Evolutionary conservation across 805 yeast genomes (phyloP), one percentile per base, ranked within the genome.

Genomic region (Kuraishia ogatae): DNA sequence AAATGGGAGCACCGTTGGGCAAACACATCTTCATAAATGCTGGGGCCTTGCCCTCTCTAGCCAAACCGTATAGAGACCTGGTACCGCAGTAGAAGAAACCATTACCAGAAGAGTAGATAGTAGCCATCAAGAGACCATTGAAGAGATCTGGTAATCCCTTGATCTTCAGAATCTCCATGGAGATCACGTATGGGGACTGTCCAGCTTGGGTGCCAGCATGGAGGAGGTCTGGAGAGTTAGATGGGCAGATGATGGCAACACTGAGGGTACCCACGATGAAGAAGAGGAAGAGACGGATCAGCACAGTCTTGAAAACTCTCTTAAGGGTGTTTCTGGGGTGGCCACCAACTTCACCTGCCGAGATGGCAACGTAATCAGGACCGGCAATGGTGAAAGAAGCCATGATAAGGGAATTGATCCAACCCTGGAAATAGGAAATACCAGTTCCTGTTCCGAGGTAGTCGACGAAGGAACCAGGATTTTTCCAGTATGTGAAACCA

Each of bases 101-200:
- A 62, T 79, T 79, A 58, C 82, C 80, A 29, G 82, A 54, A 6
- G 57, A 54, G 35, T 26, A 83, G 1, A 90, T 88, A 2, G 90
- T 78, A 8, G 87, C 74, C 54, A 89, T 74, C 52, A 89, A 74
- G 35, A 85, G 80, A 1, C 83, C 91, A 66, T 89, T 89, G 57
- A 89, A 86, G 54, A 88, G 73, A 62, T 84, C 80, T 39, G 91
- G 90, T 50, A 87, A 73, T 0, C 77, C 81, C 48, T 72, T 78
- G 55, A 88, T 85, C 1, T 81, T 78, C 59, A 86, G 69, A 54
- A 76, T 78, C 51, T 68, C 67, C 87, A 88, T 87, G 5, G 89
- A 92, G 61, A 88, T 80, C 51, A 86, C 92, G 62, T 82, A 87
- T 1, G 96, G 91, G 35, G 86, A 82, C 19, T 85, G 83, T 29